Evolutionary conservation across 1,284 basidiomycete genomes (phyloP), one percentile per base, ranked within the genome.

Genomic region (Porogramme epimiltina): DNA sequence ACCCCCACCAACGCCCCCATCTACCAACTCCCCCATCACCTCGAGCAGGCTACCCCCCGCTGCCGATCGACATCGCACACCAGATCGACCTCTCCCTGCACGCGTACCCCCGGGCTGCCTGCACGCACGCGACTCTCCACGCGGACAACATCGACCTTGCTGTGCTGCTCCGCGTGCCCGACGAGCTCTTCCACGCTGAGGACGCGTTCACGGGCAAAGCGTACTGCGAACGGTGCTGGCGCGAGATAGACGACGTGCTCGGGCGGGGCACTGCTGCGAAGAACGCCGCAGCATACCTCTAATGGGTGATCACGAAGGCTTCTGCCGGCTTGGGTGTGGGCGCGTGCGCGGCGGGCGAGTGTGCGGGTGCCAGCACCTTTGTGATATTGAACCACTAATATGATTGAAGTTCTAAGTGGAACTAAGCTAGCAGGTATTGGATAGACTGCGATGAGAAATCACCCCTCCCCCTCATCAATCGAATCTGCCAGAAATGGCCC

Each of bases 61-160:
- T 22, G 10, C 34, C 34, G 4, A n/a, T 45, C 28, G 52, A 39
- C 10, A 59, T 62, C 36, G 55, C 38, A 18, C 40, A 48, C 15
- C 75, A 79, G 57, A 70, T 81, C 18, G 64, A 70, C 22, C 68
- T 70, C 31, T 76, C 81, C 1, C 60, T 79, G n/a, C 54, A 76
- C 47, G 58, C 74, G 9, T 77, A 74, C 42, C 77, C 81, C 0
- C 54, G 62, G 20, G 74, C 74, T 0, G 66, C 70, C n/a, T 62
- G 70, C 4, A 70, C 77, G 2, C 67, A 82, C 16, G 65, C 73
- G 3, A 66, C 71, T 6, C 69, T 83, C 20, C 66, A 70, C 13
- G 61, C 71, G 18, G 74, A 79, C 44, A 79, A 76, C 58, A 76
- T 91, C 49, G 88, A 91, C 65, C 85, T 90, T 76, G 80, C 77